phyloP scores from a whole-genome alignment of 257 asterid species.

The Cinchona pubescens region DNA sequence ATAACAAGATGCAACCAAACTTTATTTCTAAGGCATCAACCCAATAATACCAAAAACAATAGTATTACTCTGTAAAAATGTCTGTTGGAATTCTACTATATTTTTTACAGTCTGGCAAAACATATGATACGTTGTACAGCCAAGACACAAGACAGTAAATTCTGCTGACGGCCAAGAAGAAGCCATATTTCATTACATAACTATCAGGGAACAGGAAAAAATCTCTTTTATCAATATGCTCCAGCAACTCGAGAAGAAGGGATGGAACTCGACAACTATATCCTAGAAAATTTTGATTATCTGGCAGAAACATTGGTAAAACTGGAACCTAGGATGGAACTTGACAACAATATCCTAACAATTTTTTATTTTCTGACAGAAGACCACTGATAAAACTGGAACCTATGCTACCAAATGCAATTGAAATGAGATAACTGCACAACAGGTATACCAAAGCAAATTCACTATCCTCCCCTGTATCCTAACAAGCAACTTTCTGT shows the following conservation, averaged over 20 bases:
- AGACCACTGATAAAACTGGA: constrained; percentile 55
- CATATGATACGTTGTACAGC: constrained; percentile 12
- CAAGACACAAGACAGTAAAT: background rate
- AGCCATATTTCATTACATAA: constrained; percentile 24
- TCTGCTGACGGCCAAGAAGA: background rate
- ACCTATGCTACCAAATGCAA: constrained; percentile 38
- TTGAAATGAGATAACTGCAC: constrained; percentile 33
- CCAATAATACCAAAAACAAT: background rate
- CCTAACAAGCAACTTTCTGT: constrained; percentile 50
- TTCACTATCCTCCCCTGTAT: constrained; percentile 19
- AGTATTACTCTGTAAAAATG: background rate
- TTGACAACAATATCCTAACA: constrained; percentile 14
- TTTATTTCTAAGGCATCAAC: too few relatives aligned
- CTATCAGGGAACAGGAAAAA: constrained; percentile 21
- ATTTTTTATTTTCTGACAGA: constrained; percentile 34
- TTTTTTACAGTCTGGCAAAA: constrained; percentile 11
- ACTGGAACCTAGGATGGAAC: constrained; percentile 43
- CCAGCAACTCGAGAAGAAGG: constrained; percentile 6
- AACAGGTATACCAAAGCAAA: constrained; percentile 20
- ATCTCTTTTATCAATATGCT: constrained; percentile 18
- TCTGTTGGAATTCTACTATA: background rate
- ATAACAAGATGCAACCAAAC: background rate
- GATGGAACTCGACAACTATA: constrained; percentile 13
- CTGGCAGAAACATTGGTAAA: constrained; percentile 48
- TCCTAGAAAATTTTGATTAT: constrained; percentile 23